Percentiles rank a stretch among this genome's conserved stretches.
These are phyloP conservation scores for Alternaria ethzedia DNA, from an alignment of 2,329 filamentous ascomycete species.

Conservation along the genomic window DNA sequence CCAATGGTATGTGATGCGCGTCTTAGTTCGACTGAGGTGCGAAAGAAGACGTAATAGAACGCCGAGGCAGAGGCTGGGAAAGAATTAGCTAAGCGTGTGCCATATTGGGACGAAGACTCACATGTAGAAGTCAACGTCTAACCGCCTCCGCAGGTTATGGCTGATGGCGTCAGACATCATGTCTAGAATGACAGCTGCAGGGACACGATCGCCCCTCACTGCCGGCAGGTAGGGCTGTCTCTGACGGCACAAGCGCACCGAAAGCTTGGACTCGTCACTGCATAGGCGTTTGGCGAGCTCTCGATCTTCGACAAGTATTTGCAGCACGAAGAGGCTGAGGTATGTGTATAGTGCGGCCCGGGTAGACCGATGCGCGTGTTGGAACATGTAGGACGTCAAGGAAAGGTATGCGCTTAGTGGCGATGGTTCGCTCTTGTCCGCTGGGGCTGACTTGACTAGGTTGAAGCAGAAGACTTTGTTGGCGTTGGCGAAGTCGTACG, in stretches of 20 bases:
- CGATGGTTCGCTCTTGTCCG: slow-evolving; percentile 69
- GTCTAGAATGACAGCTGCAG: slow-evolving; percentile 80
- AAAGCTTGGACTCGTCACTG: slow-evolving; percentile 74
- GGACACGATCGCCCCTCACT: slow-evolving; percentile 72
- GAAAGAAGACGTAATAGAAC: slow-evolving; percentile 84
- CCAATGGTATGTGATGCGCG: slow-evolving; percentile 89
- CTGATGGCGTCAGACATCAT: slow-evolving; percentile 89
- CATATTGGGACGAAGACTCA: slow-evolving; percentile 28
- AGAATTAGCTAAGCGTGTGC: neutral
- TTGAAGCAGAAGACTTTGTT: slow-evolving; percentile 96
- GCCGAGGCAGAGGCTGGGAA: slow-evolving; percentile 71
- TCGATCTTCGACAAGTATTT: slow-evolving; percentile 85
- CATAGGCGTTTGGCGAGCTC: slow-evolving; percentile 83
- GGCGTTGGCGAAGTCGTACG: slow-evolving; percentile 91
- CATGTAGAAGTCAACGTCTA: slow-evolving; percentile 86
- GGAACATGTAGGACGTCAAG: slow-evolving; percentile 87
- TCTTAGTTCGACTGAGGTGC: slow-evolving; percentile 81
- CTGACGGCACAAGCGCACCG: slow-evolving; percentile 87
- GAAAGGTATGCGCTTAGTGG: slow-evolving; percentile 86
- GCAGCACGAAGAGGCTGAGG: slow-evolving; percentile 82
- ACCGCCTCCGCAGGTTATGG: slow-evolving; percentile 84
- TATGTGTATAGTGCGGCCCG: slow-evolving; percentile 84
- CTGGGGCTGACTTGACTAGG: slow-evolving; percentile 69
- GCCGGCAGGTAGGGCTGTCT: slow-evolving; percentile 83
- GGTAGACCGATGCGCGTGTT: slow-evolving; percentile 85